Base-by-base conservation (phyloP, 2,329 filamentous ascomycete genomes). In the Dactylonectria macrodidyma region DNA sequence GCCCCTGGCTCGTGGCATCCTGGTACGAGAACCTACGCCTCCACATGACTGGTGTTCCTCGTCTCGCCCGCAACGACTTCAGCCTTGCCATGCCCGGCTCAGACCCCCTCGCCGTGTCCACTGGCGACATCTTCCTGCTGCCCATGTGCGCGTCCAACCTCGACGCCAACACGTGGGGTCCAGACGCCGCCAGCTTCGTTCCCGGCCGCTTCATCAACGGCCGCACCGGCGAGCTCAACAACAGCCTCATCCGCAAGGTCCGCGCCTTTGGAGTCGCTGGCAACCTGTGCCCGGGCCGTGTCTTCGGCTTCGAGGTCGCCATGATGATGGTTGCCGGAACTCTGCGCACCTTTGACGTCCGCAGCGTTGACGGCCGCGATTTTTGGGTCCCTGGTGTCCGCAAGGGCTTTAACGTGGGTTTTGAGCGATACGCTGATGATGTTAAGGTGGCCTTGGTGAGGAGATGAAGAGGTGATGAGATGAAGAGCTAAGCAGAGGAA, bases 1-100 rank as follows among this genome's bases (percentile, higher is more conserved):
- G 78, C 54, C 78, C 78, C 9, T 76, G 73, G 66, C 75, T 79
- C 16, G 76, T 78, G 30, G 78, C 77, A 4, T 68, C 76, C 2
- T 77, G 77, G 76, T 76, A 79, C 58, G 78, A 79, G 64, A 78
- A 71, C 5, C 72, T 79, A 10, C 76, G 78, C 1, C 74, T 79
- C 2, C 77, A 77, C 59, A 78, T 79, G 73, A 79, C 78, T 2
- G 74, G 72, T 0, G 77, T 79, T 1, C 78, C 78, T 1, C 75
- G 78, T 16, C 70, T 79, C 11, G 78, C 76, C 4, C 74, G 76
- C 4, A 66, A 73, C 3, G 77, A 78, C 56, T 76, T 79, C 12
- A 69, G 67, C 44, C 71, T 80, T 34, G 54, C 63, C 5, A 24
- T 74, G 3, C 67, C 73, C 1, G 67, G 64, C 5, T 66, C 70